Evolutionary conservation across 441 rosid genomes (phyloP).

Genomic region (Dalechampia spathulata): DNA sequence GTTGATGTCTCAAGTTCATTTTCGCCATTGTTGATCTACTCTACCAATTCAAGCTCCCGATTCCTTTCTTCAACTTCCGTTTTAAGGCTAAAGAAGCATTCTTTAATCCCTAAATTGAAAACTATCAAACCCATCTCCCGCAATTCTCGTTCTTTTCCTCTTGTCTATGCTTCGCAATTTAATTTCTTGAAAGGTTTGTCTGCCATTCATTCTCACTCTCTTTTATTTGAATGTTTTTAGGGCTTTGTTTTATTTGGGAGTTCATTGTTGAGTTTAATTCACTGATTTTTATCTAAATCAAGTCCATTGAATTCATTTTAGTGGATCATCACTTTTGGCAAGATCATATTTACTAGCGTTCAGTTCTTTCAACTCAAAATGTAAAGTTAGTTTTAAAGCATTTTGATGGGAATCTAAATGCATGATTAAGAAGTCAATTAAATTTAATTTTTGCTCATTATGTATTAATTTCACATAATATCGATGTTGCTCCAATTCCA

Average conservation of each 20-base stretch:
- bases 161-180: slow-evolving; percentile 48
- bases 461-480: too few relatives aligned
- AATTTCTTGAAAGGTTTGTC: slow-evolving; percentile 53
- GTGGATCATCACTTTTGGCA: too few relatives aligned
- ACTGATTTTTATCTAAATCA: too few relatives aligned
- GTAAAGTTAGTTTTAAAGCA: too few relatives aligned
- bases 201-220: too few relatives aligned
- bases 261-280: background rate
- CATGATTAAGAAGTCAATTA: too few relatives aligned
- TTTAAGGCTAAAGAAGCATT: slow-evolving; percentile 19
- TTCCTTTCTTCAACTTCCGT: slow-evolving; percentile 26
- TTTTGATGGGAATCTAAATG: too few relatives aligned
- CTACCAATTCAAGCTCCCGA: slow-evolving; percentile 17
- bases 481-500: background rate
- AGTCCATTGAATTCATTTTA: too few relatives aligned
- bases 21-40: background rate
- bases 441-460: too few relatives aligned
- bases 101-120: slow-evolving; percentile 18
- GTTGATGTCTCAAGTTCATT: slow-evolving; percentile 18
- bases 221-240: background rate
- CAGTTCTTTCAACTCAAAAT: too few relatives aligned
- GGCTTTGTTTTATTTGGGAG: background rate
- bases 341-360: too few relatives aligned
- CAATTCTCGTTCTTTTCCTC: too few relatives aligned
- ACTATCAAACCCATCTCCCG: slow-evolving; percentile 15